Percentiles rank a stretch among this genome's conserved stretches.
Evolutionary conservation across 352 stramenopile genomes (phyloP).

Genomic region (Phytopythium kandeliae): DNA sequence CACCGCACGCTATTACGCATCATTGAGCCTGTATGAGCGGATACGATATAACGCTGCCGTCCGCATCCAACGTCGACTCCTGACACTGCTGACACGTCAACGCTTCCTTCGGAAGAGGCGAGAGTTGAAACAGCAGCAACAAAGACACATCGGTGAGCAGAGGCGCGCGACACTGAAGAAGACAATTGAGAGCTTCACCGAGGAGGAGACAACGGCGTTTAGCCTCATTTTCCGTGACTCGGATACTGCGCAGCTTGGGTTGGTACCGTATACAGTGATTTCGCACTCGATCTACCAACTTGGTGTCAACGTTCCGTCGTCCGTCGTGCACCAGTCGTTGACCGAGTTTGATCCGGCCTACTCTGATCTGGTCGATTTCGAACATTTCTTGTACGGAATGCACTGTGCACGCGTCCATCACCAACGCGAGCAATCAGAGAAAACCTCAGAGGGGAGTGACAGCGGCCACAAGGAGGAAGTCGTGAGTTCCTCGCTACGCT

Average conservation of each 20-base stretch:
- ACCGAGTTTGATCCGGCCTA: constrained; percentile 57
- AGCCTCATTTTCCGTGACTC: constrained; percentile 52
- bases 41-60: constrained; percentile 65
- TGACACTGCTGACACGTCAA: constrained; percentile 42
- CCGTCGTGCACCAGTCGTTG: constrained; percentile 44
- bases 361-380: constrained; percentile 72
- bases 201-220: constrained; percentile 64
- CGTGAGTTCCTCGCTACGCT: constrained; percentile 49
- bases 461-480: constrained; percentile 27
- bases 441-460: constrained; percentile 6
- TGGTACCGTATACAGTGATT: constrained; percentile 65
- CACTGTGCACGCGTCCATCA: constrained; percentile 63
- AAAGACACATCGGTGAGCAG: constrained; percentile 26
- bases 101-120: constrained; percentile 47
- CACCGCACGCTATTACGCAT: constrained; percentile 30
- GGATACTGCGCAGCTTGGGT: constrained; percentile 51
- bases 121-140: constrained; percentile 33
- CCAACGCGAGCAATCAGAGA: constrained; percentile 36
- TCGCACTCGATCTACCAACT: constrained; percentile 70
- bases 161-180: constrained; percentile 37
- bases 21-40: constrained; percentile 59
- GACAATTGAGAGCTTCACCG: constrained; percentile 55
- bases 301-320: constrained; percentile 43
- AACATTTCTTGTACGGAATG: constrained; percentile 82
- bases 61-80: constrained; percentile 53